Evolutionary conservation across 1,284 basidiomycete genomes (phyloP).

Genomic region (Apiotrichum akiyoshidainum): DNA sequence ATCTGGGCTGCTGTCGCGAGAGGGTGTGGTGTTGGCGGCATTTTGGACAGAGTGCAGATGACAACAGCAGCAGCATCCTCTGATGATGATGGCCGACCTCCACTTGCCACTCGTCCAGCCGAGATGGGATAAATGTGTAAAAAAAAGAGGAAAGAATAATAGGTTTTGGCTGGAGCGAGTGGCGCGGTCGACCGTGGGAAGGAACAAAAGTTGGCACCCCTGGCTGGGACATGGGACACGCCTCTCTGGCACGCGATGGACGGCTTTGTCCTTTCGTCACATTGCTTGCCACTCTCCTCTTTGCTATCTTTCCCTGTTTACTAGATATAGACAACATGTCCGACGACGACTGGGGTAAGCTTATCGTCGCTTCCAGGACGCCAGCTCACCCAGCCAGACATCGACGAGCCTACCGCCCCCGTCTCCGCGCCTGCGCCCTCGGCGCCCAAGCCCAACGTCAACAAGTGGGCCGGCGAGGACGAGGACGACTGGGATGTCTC

Average conservation of each 20-base stretch:
- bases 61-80: neutral
- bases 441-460: conserved; percentile 54
- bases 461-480: conserved; percentile 78
- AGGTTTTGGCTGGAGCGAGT: no score
- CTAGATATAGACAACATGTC: conserved; percentile 27
- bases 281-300: neutral
- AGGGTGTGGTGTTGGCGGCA: conserved; percentile 60
- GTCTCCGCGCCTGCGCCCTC: conserved; percentile 46
- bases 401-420: conserved; percentile 56
- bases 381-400: conserved; percentile 28
- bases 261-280: no score
- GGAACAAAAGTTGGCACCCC: neutral
- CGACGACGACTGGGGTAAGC: conserved; percentile 46
- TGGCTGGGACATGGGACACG: neutral
- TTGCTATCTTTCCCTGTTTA: neutral
- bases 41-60: conserved; percentile 1
- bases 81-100: neutral
- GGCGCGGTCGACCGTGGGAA: no score
- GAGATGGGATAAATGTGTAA: conserved; percentile 10
- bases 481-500: conserved; percentile 92
- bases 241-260: no score
- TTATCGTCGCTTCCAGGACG: no score
- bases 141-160: conserved; percentile 15
- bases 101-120: neutral
- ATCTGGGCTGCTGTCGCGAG: conserved; percentile 79